These are phyloP conservation scores for Rhododendron simsii DNA, from an alignment of 148 eudicot genomes.

Conservation along the genomic window DNA sequence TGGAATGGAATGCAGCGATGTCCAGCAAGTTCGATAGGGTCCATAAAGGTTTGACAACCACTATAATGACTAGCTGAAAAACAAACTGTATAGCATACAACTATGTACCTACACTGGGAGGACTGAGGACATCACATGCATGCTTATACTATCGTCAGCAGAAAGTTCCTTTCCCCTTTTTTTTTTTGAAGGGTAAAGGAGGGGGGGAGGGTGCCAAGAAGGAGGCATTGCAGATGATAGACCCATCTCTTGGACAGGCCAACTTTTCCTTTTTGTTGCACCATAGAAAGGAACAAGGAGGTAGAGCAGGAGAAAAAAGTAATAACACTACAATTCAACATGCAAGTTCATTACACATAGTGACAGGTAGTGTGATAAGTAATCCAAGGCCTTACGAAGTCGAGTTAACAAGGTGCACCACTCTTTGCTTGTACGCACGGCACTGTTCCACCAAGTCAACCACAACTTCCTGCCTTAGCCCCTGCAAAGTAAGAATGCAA, in stretches of 20 bases:
- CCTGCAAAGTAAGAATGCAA: constrained; percentile 41
- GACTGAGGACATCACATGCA: not conserved
- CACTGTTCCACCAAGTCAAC: constrained; percentile 95
- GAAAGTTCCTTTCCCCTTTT: not conserved
- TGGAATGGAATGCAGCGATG: not conserved
- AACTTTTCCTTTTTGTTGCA: not conserved
- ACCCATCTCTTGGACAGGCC: not conserved
- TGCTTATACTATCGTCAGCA: not conserved
- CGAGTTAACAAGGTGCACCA: constrained; percentile 93
- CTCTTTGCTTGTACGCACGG: constrained; percentile 88
- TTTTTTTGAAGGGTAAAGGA: not conserved
- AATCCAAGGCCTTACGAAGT: constrained; percentile 77
- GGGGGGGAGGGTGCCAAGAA: not conserved
- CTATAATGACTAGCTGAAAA: not conserved
- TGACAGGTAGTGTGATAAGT: not conserved
- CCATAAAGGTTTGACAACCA: not conserved
- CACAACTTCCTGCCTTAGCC: constrained; percentile 81
- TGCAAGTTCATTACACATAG: not conserved
- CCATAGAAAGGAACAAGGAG: not conserved
- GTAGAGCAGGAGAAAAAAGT: not conserved
- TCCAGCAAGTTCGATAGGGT: not conserved
- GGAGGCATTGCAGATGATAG: not conserved
- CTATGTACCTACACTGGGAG: not conserved
- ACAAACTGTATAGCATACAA: not conserved
- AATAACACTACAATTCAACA: not conserved